phyloP scores from a whole-genome alignment of 1,139 yeast species.

The Yamadazyma aaseri region DNA sequence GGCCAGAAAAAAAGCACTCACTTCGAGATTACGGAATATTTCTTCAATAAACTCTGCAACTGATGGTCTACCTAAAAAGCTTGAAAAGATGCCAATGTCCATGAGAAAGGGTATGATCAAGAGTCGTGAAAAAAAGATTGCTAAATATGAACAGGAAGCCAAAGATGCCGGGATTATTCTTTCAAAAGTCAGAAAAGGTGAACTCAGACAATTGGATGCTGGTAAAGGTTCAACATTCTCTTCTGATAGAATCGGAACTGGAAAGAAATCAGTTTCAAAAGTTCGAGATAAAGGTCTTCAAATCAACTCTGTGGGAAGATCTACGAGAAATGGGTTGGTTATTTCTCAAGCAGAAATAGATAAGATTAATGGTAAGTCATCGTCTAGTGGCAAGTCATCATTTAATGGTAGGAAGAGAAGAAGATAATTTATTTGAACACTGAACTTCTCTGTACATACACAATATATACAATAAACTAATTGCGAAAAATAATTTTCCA shows the following conservation, averaged over 20 bases:
- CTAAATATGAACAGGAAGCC: slow-evolving; percentile 71
- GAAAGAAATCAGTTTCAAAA: slow-evolving; percentile 28
- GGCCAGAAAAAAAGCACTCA: slow-evolving; percentile 71
- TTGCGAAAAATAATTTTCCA: too few relatives aligned
- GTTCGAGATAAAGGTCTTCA: slow-evolving; percentile 76
- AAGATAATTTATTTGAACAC: slow-evolving; percentile 2
- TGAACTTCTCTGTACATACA: too few relatives aligned
- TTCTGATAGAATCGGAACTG: slow-evolving; percentile 59
- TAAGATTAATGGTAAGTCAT: slow-evolving; percentile 39
- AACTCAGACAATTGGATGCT: slow-evolving; percentile 53
- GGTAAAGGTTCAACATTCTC: slow-evolving; percentile 55
- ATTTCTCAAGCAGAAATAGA: slow-evolving; percentile 69
- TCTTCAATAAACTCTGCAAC: slow-evolving; percentile 51
- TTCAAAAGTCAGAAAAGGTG: slow-evolving; percentile 62
- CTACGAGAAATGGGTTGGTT: slow-evolving; percentile 80
- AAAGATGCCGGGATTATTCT: slow-evolving; percentile 84
- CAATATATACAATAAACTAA: too few relatives aligned
- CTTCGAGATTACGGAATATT: slow-evolving; percentile 59
- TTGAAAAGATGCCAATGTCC: slow-evolving; percentile 84
- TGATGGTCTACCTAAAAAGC: slow-evolving; percentile 38
- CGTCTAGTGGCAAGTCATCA: slow-evolving; percentile 4
- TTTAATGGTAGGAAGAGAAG: not conserved
- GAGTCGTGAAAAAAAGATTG: slow-evolving; percentile 51
- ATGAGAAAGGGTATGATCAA: slow-evolving; percentile 81
- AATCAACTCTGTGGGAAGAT: slow-evolving; percentile 73